A percentile compares a stretch with the other conserved stretches of the same genome.
Conservation (phyloP, 352 stramenopile genomes). For the Thraustochytrium striatum region DNA sequence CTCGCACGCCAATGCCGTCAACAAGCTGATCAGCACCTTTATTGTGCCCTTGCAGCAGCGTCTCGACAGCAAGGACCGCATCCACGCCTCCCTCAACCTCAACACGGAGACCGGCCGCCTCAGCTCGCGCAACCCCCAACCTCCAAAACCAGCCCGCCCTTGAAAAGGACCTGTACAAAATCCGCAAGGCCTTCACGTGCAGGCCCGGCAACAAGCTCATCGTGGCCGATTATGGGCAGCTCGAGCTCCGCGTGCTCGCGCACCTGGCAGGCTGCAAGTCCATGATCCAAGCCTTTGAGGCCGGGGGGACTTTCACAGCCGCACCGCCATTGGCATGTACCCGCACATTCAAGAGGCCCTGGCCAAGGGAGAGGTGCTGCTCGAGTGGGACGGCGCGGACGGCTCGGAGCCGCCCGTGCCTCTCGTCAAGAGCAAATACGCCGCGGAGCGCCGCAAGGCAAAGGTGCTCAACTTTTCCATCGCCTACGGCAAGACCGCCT, state of each 20-base stretch:
- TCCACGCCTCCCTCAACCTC: slow-evolving; percentile 98
- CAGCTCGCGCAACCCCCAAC: slow-evolving; percentile 92
- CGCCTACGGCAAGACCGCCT: slow-evolving; percentile 98
- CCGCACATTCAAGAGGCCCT: slow-evolving; percentile 92
- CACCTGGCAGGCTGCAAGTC: slow-evolving; percentile 92
- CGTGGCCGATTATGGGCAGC: slow-evolving; percentile 98
- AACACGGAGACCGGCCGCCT: slow-evolving; percentile 98
- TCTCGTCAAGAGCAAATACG: slow-evolving; percentile 96
- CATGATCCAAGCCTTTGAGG: slow-evolving; percentile 95
- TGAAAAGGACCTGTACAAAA: slow-evolving; percentile 83
- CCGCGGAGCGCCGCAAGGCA: slow-evolving; percentile 91
- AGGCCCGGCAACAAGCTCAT: slow-evolving; percentile 89
- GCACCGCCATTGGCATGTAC: slow-evolving; percentile 96
- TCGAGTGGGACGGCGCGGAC: slow-evolving; percentile 94
- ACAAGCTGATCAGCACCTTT: slow-evolving; percentile 98
- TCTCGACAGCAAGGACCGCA: slow-evolving; percentile 82
- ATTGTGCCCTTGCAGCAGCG: slow-evolving; percentile 76
- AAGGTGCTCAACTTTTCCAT: slow-evolving; percentile 99
- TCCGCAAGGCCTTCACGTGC: slow-evolving; percentile 84
- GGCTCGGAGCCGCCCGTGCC: slow-evolving; percentile 73
- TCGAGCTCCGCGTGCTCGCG: slow-evolving; percentile 96
- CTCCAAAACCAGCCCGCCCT: slow-evolving; percentile 96
- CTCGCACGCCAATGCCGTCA: slow-evolving; percentile 92
- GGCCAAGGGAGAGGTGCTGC: slow-evolving; percentile 85
- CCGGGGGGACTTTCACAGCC: slow-evolving; percentile 79